Evolutionary conservation across 2,329 filamentous ascomycete genomes (phyloP).

Genomic region (Geosmithia putterillii): DNA sequence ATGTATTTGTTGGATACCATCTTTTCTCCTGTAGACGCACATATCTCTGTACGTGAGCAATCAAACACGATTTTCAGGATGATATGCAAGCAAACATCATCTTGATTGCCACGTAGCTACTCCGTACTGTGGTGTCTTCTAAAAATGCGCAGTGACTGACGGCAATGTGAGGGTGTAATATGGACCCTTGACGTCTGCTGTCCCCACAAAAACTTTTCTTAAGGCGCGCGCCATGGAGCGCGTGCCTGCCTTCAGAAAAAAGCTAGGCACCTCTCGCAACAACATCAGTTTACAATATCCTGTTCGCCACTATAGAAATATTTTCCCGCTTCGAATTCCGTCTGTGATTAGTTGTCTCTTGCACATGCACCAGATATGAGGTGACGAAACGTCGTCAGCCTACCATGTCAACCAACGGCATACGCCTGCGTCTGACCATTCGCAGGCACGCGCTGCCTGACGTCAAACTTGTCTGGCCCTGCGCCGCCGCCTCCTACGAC

Average conservation of each 20-base stretch:
- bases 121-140: no score
- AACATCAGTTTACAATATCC: not conserved
- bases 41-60: not conserved
- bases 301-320: not conserved
- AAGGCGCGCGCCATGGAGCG: not conserved
- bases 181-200: no score
- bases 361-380: not conserved
- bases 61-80: no score
- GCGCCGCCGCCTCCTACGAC: slow-evolving; percentile 38
- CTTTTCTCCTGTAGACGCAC: not conserved
- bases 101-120: no score
- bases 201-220: not conserved
- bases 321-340: not conserved
- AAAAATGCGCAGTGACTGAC: no score
- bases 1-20: not conserved
- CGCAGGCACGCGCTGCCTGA: slow-evolving; percentile 63
- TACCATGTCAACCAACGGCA: slow-evolving; percentile 17
- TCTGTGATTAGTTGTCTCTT: not conserved
- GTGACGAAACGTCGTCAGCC: not conserved
- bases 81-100: no score
- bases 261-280: not conserved
- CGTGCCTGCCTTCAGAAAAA: not conserved
- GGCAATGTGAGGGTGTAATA: no score
- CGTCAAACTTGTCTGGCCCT: slow-evolving; percentile 59
- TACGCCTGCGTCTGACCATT: slow-evolving; percentile 65